Base-by-base conservation (phyloP, 768 basidiomycete species). In the Suillus decipiens region DNA sequence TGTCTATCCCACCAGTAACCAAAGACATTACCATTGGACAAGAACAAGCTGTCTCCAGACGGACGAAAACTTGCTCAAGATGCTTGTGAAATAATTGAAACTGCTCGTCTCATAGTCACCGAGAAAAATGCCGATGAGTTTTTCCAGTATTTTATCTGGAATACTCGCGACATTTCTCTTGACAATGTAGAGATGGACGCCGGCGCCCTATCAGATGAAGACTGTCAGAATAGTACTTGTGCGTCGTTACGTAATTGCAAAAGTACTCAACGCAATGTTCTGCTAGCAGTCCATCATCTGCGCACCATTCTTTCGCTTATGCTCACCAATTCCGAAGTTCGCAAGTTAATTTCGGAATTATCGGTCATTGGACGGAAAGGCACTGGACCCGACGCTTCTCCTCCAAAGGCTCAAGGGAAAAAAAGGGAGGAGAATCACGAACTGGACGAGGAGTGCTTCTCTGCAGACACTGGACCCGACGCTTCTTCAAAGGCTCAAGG, bases 71-170 rank as follows among this genome's bases (percentile, higher is more conserved):
- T 98, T 67, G 78, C 95, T 47, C 79, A 85, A 59, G 95, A 97
- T 71, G 74, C 82, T n/a, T 83, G 86, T 50, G 87, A 93, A 55
- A 92, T 97, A 71, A 81, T 96, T 69, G 84, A 86, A 67, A 95
- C 93, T 5, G 80, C 84, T 0, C 83, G 88, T 14, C 68, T 83
- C 45, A 87, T 95, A 63, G 86, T 96, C n/a, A 70, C 79, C 56
- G 82, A 90, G 69, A 97, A 96, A 85, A 97, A 97, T 68, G 78
- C 81, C 28, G 95, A 96, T 68, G 94, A 98, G 78, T 82, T 98
- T 45, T 82, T 97, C 74, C 96, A 98, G 76, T 89, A 92, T 69
- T 96, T 96, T 68, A 76, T 96, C 47, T 95, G 90, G 90, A 84
- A 88, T 64, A 93, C 92, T 1, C 79, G 84, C 41, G 83, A 84